Percentiles rank a stretch among this genome's conserved stretches.
Conservation (phyloP, 805 yeast genomes). For the Brettanomyces nanus region DNA sequence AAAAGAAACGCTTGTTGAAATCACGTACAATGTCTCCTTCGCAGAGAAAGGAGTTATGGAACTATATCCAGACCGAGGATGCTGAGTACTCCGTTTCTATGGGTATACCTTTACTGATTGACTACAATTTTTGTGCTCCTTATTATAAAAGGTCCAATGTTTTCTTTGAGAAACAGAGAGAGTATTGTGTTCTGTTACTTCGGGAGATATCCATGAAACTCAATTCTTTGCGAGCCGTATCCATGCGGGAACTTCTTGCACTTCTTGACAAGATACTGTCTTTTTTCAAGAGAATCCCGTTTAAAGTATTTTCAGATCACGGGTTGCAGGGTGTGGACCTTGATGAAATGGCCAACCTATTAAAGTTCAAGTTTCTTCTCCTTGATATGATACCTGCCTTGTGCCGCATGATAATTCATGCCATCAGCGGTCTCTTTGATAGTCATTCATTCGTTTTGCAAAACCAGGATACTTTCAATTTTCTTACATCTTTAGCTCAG, state of each 20-base stretch:
- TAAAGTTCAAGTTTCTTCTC: neutral
- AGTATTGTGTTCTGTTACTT: neutral
- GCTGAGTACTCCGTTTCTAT: slow-evolving; percentile 4
- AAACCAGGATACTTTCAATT: neutral
- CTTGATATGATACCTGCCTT: neutral
- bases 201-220: neutral
- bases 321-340: slow-evolving; percentile 1
- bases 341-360: neutral
- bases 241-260: neutral
- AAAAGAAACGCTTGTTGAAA: neutral
- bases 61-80: slow-evolving; percentile 9
- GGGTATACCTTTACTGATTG: slow-evolving; percentile 10
- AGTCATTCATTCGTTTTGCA: neutral
- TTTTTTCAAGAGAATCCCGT: neutral
- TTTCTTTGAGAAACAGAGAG: neutral
- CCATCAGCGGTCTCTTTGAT: neutral
- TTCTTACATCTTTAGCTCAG: neutral
- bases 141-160: neutral
- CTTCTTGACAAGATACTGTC: neutral
- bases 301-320: neutral
- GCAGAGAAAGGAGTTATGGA: slow-evolving; percentile 9
- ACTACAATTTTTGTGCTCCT: slow-evolving; percentile 10
- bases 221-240: neutral
- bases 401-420: neutral
- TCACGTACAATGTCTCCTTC: neutral